Base-by-base conservation (phyloP, 306 rosid species). In the Prunus campanulata region DNA sequence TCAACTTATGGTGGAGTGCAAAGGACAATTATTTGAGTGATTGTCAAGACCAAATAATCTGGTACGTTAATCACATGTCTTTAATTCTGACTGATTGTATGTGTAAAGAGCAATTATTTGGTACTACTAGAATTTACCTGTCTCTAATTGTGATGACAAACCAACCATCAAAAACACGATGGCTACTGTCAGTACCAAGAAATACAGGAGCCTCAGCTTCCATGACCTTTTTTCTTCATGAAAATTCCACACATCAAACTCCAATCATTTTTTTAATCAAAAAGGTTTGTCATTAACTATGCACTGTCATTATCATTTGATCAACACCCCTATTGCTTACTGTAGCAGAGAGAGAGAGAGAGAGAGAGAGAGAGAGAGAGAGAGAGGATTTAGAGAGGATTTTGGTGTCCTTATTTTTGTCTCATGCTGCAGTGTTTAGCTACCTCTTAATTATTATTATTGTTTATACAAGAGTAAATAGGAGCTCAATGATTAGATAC, bases 401-500 rank as follows among this genome's bases (percentile, higher is more conserved):
- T 35, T 35, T 35, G 8, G 51, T 50, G 74, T 47, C 61, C 18
- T 20, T 51, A 66, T 46, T 48, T 75, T 35, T 62, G 87, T 88
- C 75, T 10, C 67, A 62, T 56, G 55, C 69, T 62, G 8, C 61
- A 49, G 16, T 27, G 50, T 50, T 55, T 42, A 50, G 22, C 67
- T 6, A 44, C 20, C 42, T 27, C 35, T 30, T 24, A 50, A 47
- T 59, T 29, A 30, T 60, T 29, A 30, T 60, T 6, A 6, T 63
- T 71, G 25, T 42, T 35, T 22, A 29, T 60, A 46, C 14, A 19
- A 15, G 46, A n/a, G 13, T n/a, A 16, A 16, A 71, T 12, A 27
- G 46, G 24, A 66, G 44, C 47, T 68, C 78, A 66, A 61, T 63
- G 66, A 63, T 72, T 83, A 74, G 68, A 68, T 44, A 71, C 68